phyloP scores from a whole-genome alignment of 768 basidiomycete genomes.

The Lactifluus echinatus region DNA sequence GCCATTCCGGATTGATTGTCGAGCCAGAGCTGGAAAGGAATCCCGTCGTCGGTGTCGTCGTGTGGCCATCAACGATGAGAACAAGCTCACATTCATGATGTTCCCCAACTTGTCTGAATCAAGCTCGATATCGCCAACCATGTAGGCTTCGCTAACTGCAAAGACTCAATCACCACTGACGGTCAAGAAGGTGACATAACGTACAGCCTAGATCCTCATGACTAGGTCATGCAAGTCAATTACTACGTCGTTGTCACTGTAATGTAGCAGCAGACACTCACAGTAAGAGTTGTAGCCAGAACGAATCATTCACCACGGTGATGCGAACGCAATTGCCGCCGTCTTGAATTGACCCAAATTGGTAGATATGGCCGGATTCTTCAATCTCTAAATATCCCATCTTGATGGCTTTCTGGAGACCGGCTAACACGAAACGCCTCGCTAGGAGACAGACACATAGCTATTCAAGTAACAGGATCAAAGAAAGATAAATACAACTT shows the following conservation, averaged over 20 bases:
- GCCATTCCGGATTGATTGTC: conserved; percentile 27
- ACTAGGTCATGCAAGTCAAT: conserved; percentile 12
- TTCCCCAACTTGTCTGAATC: conserved; percentile 24
- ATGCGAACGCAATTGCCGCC: conserved; percentile 19
- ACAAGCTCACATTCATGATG: conserved; percentile 28
- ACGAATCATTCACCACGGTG: conserved; percentile 26
- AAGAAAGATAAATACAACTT: not conserved
- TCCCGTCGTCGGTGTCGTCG: not conserved
- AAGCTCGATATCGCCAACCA: conserved; percentile 29
- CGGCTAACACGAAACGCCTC: conserved; percentile 23
- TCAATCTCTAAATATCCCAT: conserved; percentile 26
- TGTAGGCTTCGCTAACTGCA: conserved; percentile 32
- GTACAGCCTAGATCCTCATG: conserved; percentile 29
- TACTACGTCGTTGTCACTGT: too few species aligned
- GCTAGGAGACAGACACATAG: conserved; percentile 17
- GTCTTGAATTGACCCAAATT: conserved; percentile 22
- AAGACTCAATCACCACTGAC: not conserved
- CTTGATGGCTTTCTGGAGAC: conserved; percentile 22
- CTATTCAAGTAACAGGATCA: not conserved
- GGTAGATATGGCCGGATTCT: conserved; percentile 22
- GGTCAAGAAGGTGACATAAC: conserved; percentile 2
- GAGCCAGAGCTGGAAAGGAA: conserved; percentile 26
- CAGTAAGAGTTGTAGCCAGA: conserved; percentile 31
- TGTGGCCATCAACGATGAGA: not conserved
- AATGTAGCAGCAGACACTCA: conserved; percentile 16